A percentile compares a stretch with the other conserved stretches of the same genome.
phyloP scores from a whole-genome alignment of 177 flowering plant species.

The Vitis hybrid region DNA sequence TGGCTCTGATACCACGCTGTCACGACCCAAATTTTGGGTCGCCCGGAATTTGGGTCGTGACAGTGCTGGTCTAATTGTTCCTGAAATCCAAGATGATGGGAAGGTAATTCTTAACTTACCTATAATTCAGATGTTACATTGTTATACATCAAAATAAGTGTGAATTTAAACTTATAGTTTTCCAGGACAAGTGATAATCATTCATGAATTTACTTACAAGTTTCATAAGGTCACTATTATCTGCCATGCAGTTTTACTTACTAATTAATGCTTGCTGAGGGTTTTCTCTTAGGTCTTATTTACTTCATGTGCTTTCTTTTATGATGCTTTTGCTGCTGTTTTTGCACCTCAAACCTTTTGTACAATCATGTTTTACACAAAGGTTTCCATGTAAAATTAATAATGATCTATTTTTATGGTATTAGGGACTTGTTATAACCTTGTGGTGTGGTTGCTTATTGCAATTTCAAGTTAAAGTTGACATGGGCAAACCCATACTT shows the following conservation, averaged over 20 bases:
- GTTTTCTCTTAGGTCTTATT: too few species aligned
- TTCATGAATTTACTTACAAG: neutral
- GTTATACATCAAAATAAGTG: neutral
- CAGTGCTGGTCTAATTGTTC: constrained; percentile 55
- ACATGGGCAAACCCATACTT: constrained; percentile 95
- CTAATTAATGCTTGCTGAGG: too few species aligned
- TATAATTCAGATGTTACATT: too few species aligned
- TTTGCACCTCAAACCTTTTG: neutral
- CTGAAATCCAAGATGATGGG: constrained; percentile 87
- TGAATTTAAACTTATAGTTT: neutral
- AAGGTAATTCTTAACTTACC: constrained; percentile 39
- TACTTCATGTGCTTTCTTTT: too few species aligned
- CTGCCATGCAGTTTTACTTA: neutral
- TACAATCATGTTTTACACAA: neutral
- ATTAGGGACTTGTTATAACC: neutral
- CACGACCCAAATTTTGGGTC: too few species aligned
- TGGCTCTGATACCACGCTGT: too few species aligned
- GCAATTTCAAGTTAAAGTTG: constrained; percentile 77
- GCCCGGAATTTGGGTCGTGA: too few species aligned
- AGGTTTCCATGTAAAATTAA: neutral
- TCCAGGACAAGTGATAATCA: neutral
- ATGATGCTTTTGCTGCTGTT: too few species aligned
- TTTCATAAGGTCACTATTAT: too few species aligned
- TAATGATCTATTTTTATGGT: neutral
- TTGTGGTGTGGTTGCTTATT: neutral